Evolutionary conservation across 768 basidiomycete genomes (phyloP).

Genomic region (Pholiota conissans): DNA sequence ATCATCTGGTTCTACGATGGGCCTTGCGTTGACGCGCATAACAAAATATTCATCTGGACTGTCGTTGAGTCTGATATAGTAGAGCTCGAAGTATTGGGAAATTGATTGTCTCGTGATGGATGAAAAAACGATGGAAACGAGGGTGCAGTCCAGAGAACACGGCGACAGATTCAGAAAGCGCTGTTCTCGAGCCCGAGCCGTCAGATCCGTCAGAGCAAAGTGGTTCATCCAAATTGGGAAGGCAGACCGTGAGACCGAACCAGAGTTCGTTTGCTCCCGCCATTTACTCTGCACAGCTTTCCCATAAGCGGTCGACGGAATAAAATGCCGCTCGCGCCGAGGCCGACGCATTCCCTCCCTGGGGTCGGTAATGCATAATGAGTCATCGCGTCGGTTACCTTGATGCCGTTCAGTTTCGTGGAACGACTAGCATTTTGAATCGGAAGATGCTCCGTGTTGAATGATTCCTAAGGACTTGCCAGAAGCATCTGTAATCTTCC

Average conservation of each 20-base stretch:
- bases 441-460: neutral
- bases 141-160: neutral
- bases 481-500: neutral
- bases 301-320: neutral
- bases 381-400: neutral
- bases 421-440: neutral
- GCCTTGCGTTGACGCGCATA: too few species aligned
- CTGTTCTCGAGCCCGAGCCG: too few species aligned
- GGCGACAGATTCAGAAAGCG: neutral
- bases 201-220: neutral
- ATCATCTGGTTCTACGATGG: too few species aligned
- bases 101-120: neutral
- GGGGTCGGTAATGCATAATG: neutral
- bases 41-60: too few species aligned
- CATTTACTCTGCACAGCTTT: neutral
- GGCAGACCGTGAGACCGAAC: slow-evolving; percentile 3
- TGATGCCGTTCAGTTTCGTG: slow-evolving; percentile 1
- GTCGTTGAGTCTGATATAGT: too few species aligned
- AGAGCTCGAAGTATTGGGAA: too few species aligned
- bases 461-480: neutral
- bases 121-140: neutral
- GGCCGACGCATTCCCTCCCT: neutral
- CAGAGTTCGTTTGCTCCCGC: slow-evolving; percentile 2
- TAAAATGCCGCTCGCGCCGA: neutral
- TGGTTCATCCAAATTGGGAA: neutral